Evolutionary conservation across 179 eudicot genomes (phyloP).

Genomic region (Sideroxylon spinosum): DNA sequence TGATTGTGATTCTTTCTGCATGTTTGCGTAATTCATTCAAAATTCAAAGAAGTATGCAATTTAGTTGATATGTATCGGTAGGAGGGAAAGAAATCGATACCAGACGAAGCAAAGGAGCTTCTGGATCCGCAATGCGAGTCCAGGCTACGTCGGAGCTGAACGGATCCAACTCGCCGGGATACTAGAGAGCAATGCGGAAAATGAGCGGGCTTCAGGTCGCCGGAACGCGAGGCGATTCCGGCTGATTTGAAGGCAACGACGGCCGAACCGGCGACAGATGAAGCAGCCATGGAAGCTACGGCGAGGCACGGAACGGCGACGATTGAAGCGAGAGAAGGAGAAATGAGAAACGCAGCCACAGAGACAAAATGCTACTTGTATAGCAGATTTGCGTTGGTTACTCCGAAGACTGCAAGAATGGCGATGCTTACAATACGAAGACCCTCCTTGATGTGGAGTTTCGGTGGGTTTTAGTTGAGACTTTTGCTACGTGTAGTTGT

Average conservation of each 20-base stretch:
- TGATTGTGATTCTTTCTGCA: background rate
- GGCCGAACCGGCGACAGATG: constrained; percentile 34
- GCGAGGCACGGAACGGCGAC: background rate
- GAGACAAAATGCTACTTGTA: background rate
- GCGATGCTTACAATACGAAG: constrained; percentile 7
- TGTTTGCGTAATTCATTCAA: no score
- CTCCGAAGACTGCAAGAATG: background rate
- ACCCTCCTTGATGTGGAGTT: background rate
- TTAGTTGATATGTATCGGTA: background rate
- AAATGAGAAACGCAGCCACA: no score
- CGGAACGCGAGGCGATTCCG: constrained; percentile 14
- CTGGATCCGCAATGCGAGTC: constrained; percentile 23
- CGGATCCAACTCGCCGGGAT: background rate
- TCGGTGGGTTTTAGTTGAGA: background rate
- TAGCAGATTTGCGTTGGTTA: constrained; percentile 4
- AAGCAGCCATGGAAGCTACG: constrained; percentile 28
- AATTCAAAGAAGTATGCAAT: no score
- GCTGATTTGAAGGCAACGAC: constrained; percentile 30
- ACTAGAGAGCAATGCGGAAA: constrained; percentile 1
- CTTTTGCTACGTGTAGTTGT: no score
- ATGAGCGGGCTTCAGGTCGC: constrained; percentile 7
- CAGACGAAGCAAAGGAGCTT: constrained; percentile 29
- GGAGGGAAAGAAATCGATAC: constrained; percentile 18
- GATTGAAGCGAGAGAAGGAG: constrained; percentile 7
- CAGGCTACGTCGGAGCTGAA: constrained; percentile 22